Evolutionary conservation across 1,284 basidiomycete genomes (phyloP).

Genomic region (Cutaneotrichosporon cutaneum): DNA sequence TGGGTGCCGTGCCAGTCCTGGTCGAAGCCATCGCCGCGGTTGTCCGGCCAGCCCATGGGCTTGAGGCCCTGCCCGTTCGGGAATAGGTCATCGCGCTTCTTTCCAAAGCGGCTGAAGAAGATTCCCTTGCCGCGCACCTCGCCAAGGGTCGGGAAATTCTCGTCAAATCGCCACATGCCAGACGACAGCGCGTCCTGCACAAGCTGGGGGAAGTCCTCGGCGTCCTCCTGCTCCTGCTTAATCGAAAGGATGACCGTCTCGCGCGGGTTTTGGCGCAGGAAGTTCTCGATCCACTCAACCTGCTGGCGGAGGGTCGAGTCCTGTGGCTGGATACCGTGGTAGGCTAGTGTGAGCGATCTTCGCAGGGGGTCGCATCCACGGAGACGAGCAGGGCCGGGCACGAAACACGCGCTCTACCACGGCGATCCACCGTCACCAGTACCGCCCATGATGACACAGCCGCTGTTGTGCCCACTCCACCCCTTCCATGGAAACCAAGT

Average conservation of each 20-base stretch:
- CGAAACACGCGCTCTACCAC: too few species aligned
- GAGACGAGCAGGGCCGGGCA: background rate
- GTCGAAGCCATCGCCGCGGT: slow-evolving; percentile 64
- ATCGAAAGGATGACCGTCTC: slow-evolving; percentile 80
- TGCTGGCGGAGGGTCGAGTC: slow-evolving; percentile 64
- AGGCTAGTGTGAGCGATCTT: slow-evolving; percentile 53
- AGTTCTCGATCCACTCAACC: slow-evolving; percentile 59
- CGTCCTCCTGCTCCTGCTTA: slow-evolving; percentile 69
- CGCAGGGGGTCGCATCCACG: too few species aligned
- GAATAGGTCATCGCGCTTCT: slow-evolving; percentile 57
- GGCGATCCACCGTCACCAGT: too few species aligned
- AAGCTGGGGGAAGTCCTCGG: slow-evolving; percentile 60
- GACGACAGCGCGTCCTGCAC: slow-evolving; percentile 65
- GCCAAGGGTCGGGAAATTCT: slow-evolving; percentile 71
- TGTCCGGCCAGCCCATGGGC: slow-evolving; percentile 77
- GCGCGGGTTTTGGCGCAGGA: slow-evolving; percentile 62
- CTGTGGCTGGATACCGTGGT: slow-evolving; percentile 74
- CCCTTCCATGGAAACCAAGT: too few species aligned
- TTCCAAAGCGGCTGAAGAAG: slow-evolving; percentile 71
- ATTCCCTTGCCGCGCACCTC: slow-evolving; percentile 79
- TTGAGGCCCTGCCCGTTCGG: slow-evolving; percentile 67
- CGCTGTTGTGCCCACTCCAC: too few species aligned
- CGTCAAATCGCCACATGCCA: slow-evolving; percentile 75
- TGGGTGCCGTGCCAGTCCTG: slow-evolving; percentile 62
- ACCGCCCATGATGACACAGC: too few species aligned